A percentile compares a stretch with the other conserved stretches of the same genome.
These are phyloP conservation scores for Trichoderma koningiopsis DNA, from an alignment of 2,329 filamentous ascomycete species.

Conservation along the genomic window DNA sequence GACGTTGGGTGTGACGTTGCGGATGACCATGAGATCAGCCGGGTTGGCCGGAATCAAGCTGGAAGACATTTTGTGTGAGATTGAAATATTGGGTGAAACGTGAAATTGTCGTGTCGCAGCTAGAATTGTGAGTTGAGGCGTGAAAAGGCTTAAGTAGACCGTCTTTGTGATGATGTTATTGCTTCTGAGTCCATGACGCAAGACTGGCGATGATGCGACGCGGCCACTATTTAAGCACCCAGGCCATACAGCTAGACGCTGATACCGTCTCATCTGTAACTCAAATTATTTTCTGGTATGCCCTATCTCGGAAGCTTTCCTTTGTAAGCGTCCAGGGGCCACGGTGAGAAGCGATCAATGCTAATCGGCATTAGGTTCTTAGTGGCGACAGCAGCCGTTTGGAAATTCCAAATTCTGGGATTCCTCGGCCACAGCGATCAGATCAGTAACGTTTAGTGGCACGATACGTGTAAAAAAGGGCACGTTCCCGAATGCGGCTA, in stretches of 20 bases:
- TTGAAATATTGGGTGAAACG: neutral
- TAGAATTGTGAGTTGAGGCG: neutral
- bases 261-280: neutral
- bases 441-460: too few relatives aligned
- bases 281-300: neutral
- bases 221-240: neutral
- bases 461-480: neutral
- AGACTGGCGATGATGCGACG: neutral
- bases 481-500: neutral
- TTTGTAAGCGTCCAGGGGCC: neutral
- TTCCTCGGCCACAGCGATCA: neutral
- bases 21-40: constrained; percentile 84
- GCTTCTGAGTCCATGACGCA: neutral
- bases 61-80: constrained; percentile 53
- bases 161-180: neutral
- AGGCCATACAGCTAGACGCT: neutral
- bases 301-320: neutral
- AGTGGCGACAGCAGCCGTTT: neutral
- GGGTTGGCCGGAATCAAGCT: constrained; percentile 72
- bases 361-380: neutral
- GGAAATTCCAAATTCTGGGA: neutral
- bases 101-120: neutral
- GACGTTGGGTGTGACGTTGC: constrained; percentile 77
- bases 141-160: neutral
- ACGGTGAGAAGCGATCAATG: neutral